phyloP scores from a whole-genome alignment of 768 basidiomycete genomes.

The Hydnomerulius pinastri region DNA sequence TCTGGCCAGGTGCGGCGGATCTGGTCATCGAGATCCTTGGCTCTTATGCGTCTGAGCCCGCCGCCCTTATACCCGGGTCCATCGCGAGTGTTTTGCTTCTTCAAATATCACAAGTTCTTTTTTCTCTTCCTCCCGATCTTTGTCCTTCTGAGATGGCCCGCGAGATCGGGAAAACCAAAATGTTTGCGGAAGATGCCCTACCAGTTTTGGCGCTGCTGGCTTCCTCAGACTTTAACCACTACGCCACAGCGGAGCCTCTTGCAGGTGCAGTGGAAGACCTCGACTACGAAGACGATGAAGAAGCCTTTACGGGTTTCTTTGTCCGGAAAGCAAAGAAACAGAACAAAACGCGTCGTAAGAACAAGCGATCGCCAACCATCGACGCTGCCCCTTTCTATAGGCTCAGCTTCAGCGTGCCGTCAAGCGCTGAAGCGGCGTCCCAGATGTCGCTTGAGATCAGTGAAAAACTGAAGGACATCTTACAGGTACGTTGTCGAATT shows the following conservation, averaged over 20 bases:
- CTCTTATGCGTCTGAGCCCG: slow-evolving; percentile 31
- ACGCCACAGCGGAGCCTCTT: background rate
- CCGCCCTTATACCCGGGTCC: slow-evolving; percentile 23
- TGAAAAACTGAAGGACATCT: slow-evolving; percentile 22
- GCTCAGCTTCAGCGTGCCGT: slow-evolving; percentile 31
- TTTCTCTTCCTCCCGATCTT: slow-evolving; percentile 21
- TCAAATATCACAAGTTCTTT: slow-evolving; percentile 25
- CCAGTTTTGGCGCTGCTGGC: slow-evolving; percentile 20
- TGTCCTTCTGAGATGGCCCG: slow-evolving; percentile 10
- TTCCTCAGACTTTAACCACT: slow-evolving; percentile 9
- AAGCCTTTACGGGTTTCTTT: slow-evolving; percentile 5
- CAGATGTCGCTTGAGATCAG: slow-evolving; percentile 18
- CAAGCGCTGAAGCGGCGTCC: slow-evolving; percentile 17
- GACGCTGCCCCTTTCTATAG: slow-evolving; percentile 32
- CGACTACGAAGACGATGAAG: slow-evolving; percentile 3
- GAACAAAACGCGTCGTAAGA: slow-evolving; percentile 25
- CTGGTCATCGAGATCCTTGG: slow-evolving; percentile 33
- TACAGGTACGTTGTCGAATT: slow-evolving; percentile 26
- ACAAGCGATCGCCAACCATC: slow-evolving; percentile 11
- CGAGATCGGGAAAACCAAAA: slow-evolving; percentile 19
- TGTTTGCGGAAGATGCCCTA: slow-evolving; percentile 24
- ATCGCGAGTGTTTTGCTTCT: slow-evolving; percentile 21
- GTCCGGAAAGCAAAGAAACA: slow-evolving; percentile 28
- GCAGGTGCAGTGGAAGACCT: slow-evolving; percentile 1
- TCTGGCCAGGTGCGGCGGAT: slow-evolving; percentile 5